These are phyloP conservation scores for Chlorella sp. DNA, from an alignment of 139 green algal genomes.

Conservation along the genomic window DNA sequence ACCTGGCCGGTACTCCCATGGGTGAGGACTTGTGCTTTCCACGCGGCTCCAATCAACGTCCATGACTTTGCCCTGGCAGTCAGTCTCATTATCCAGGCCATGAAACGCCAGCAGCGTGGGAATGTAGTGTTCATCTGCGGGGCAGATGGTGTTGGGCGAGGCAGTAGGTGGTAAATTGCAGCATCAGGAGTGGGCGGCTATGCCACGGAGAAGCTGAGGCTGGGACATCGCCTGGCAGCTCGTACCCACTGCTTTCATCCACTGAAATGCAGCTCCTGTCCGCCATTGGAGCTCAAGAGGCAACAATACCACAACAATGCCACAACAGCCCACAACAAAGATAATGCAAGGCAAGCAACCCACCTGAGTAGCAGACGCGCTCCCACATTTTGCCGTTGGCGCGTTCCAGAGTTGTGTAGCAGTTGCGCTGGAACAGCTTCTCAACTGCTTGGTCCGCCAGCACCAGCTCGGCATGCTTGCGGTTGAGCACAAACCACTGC, in stretches of 20 bases:
- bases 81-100: slow-evolving; percentile 36
- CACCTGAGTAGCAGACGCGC: slow-evolving; percentile 30
- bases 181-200: too few relatives aligned
- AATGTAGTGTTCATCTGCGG: slow-evolving; percentile 46
- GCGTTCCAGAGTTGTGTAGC: slow-evolving; percentile 2
- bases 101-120: slow-evolving; percentile 39
- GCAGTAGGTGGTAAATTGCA: too few relatives aligned
- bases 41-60: slow-evolving; percentile 26
- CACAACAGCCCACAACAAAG: too few relatives aligned
- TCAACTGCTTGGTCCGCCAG: slow-evolving; percentile 10
- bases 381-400: neutral
- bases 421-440: slow-evolving; percentile 28
- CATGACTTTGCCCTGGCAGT: slow-evolving; percentile 39
- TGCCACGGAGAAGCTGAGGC: too few relatives aligned
- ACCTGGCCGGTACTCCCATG: slow-evolving; percentile 25
- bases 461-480: slow-evolving; percentile 18
- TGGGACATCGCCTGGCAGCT: too few relatives aligned
- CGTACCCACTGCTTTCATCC: too few relatives aligned
- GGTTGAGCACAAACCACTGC: slow-evolving; percentile 45
- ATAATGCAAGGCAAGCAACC: too few relatives aligned
- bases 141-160: too few relatives aligned
- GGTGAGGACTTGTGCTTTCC: slow-evolving; percentile 7
- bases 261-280: too few relatives aligned
- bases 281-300: too few relatives aligned
- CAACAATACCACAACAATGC: too few relatives aligned